Conservation (phyloP, 2,329 filamentous ascomycete species). For the Graphium sp. region DNA sequence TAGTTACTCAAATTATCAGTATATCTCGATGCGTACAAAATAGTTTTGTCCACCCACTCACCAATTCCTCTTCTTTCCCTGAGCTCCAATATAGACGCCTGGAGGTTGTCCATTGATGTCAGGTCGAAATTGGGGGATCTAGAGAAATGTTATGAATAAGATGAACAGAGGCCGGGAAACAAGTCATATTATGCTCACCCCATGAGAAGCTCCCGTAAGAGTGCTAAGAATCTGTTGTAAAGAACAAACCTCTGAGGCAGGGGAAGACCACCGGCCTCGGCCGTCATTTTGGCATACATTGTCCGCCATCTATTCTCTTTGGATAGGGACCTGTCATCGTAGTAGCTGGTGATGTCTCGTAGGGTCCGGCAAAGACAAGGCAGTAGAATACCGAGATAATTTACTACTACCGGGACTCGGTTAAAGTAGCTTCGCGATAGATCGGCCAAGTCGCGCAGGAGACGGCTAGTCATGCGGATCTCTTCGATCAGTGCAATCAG, state of each 20-base stretch:
- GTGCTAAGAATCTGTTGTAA: constrained; percentile 35
- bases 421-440: constrained; percentile 31
- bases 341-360: constrained; percentile 31
- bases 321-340: constrained; percentile 29
- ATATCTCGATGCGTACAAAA: background rate
- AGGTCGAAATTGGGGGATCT: constrained; percentile 37
- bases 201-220: constrained; percentile 30
- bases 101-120: constrained; percentile 31
- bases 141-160: constrained; percentile 8
- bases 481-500: constrained; percentile 29
- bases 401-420: constrained; percentile 30
- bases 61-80: constrained; percentile 35
- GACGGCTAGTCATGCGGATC: constrained; percentile 22
- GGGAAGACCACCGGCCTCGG: constrained; percentile 30
- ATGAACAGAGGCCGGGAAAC: constrained; percentile 7
- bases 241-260: constrained; percentile 35
- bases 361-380: constrained; percentile 36
- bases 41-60: constrained; percentile 12
- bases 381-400: constrained; percentile 38
- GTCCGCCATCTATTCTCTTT: constrained; percentile 36
- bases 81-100: constrained; percentile 29
- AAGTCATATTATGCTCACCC: constrained; percentile 19
- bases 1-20: no score
- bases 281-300: constrained; percentile 39
- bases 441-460: constrained; percentile 37